phyloP scores from a whole-genome alignment of 1,284 basidiomycete genomes.

The Rhodotorula mucilaginosa region DNA sequence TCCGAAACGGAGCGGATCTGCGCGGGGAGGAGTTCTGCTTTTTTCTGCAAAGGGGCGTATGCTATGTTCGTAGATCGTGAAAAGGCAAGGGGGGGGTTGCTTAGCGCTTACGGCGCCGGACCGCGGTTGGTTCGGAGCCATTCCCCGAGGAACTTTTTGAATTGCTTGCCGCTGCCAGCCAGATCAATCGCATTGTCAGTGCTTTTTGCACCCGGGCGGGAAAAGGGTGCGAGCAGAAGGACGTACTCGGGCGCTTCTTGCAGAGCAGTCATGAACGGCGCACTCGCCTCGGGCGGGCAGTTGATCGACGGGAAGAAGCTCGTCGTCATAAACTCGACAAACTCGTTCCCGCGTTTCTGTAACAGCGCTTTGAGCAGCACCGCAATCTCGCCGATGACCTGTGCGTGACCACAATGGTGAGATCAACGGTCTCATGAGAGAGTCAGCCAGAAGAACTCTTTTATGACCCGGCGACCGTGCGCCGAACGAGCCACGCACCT shows the following conservation, averaged over 20 bases:
- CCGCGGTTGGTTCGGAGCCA: constrained; percentile 31
- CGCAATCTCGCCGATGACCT: constrained; percentile 86
- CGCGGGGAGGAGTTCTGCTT: too few species aligned
- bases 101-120: not conserved
- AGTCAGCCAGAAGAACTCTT: too few species aligned
- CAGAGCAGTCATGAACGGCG: constrained; percentile 26
- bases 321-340: constrained; percentile 72
- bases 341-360: constrained; percentile 77
- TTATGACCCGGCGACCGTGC: too few species aligned
- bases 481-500: constrained; percentile 56
- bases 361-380: constrained; percentile 76
- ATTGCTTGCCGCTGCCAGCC: constrained; percentile 34
- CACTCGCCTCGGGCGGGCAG: constrained; percentile 25
- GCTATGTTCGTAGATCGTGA: not conserved
- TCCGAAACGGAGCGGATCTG: too few species aligned
- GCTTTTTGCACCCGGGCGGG: too few species aligned
- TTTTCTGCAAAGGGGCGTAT: not conserved
- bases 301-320: constrained; percentile 74
- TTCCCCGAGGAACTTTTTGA: constrained; percentile 33
- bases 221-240: too few species aligned
- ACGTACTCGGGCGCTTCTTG: constrained; percentile 35
- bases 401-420: constrained; percentile 10
- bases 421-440: too few species aligned
- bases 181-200: not conserved
- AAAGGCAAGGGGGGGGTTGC: not conserved